Base-by-base conservation (phyloP, 768 basidiomycete genomes). In the Suillus hirtellus region DNA sequence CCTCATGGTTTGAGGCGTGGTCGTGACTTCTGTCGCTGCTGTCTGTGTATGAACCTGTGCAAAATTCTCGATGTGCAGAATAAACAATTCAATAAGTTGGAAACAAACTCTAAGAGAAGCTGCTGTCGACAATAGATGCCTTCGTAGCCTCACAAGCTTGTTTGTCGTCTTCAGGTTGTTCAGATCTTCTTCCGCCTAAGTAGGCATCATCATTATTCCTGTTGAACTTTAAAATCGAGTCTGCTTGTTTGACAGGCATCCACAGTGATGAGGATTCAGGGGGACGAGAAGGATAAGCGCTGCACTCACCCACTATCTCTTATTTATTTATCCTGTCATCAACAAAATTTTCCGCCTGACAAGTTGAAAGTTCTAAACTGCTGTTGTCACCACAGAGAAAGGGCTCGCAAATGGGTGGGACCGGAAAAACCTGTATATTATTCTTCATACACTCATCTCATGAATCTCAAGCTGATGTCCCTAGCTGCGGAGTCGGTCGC, bases 331-430 rank as follows among this genome's bases (percentile, higher is more conserved):
- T 35, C 38, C 27, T 27, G 58, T 10, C 49, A 40, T 50, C 47
- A 14, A 47, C 46, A 21, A 47, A 44, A 5, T 21, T 21, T 64
- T 44, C 50, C 58, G 37, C 60, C 46, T 70, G 95, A 27, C 93
- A 1, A 31, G 31, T 31, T 31, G 31, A 31, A 89, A 89, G 69
- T 90, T 95, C 64, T 85, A 95, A 84, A 95, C 92, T 60, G 80
- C 84, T 49, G 85, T 88, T 65, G 87, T 90, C 63, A 93, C 95
- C 74, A 86, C 88, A 67, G 90, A 92, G 85, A 93, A 84, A 78
- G 53, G 52, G 61, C 38, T 15, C 37, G 37, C 37, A 4, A 24
- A 55, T 12, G 54, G 35, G n/a, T 14, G 21, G 37, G n/a, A n/a
- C n/a, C 10, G 10, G n/a, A 42, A 17, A 14, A 17, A 42, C 40